Evolutionary conservation across 208 protist species (phyloP).

Genomic region (Crithidia thermophila): DNA sequence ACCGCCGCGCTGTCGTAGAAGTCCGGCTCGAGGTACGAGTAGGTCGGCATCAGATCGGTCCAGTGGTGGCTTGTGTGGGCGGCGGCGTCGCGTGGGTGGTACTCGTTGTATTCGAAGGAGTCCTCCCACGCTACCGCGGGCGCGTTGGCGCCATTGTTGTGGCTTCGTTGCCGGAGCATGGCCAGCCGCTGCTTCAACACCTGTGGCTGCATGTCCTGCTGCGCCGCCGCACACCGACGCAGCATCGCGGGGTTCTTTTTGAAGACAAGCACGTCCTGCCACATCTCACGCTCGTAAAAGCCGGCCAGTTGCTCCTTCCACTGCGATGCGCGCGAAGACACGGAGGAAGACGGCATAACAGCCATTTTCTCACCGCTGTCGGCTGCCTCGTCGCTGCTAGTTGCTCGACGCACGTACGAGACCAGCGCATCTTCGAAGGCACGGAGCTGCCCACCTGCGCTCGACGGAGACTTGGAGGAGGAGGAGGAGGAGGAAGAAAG

Average conservation of each 20-base stretch:
- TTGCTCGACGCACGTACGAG: constrained; percentile 1
- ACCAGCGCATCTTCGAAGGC: constrained; percentile 1
- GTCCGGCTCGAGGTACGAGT: constrained; percentile 73
- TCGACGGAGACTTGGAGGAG: neutral
- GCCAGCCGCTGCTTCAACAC: neutral
- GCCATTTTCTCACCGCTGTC: no score
- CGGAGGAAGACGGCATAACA: no score
- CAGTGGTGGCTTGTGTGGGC: constrained; percentile 61
- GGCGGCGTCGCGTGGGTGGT: constrained; percentile 50
- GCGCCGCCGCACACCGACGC: constrained; percentile 7
- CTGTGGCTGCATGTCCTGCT: neutral
- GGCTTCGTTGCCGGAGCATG: neutral
- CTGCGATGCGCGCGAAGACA: neutral
- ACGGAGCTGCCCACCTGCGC: neutral
- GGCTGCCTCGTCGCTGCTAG: no score
- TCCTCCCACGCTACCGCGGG: constrained; percentile 57
- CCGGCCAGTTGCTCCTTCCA: constrained; percentile 14
- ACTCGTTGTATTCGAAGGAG: constrained; percentile 84
- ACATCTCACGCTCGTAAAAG: constrained; percentile 21
- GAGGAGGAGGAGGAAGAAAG: neutral
- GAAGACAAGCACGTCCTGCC: constrained; percentile 68
- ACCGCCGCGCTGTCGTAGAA: constrained; percentile 46
- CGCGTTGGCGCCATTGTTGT: neutral
- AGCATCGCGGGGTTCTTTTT: constrained; percentile 35
- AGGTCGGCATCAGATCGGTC: constrained; percentile 73